Conservation (phyloP, 2,329 filamentous ascomycete species). For the Keithomyces neogunnii region DNA sequence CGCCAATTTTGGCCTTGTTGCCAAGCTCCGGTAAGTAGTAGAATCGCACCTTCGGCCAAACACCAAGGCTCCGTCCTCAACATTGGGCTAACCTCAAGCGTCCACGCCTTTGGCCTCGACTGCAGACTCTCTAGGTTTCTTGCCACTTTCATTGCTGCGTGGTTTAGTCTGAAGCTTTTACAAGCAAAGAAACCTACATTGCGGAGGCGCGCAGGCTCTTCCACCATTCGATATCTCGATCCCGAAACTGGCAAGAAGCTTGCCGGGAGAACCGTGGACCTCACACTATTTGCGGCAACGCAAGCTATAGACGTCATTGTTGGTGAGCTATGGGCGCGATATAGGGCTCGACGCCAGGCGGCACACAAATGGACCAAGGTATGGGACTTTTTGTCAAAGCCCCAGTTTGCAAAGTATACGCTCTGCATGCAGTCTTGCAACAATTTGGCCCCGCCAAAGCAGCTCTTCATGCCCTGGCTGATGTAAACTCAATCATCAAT, state of each 20-base stretch:
- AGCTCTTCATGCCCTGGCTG: not conserved
- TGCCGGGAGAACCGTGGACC: conserved; percentile 69
- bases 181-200: conserved; percentile 40
- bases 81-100: not conserved
- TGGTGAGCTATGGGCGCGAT: conserved; percentile 54
- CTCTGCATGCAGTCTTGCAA: not conserved
- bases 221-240: conserved; percentile 2
- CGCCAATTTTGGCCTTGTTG: conserved; percentile 14
- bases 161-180: conserved; percentile 47
- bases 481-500: not conserved
- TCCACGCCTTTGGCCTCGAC: not conserved
- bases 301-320: conserved; percentile 65
- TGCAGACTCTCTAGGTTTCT: conserved; percentile 47
- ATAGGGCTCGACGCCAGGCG: conserved; percentile 34
- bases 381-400: conserved; percentile 10
- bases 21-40: conserved; percentile 18
- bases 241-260: conserved; percentile 13
- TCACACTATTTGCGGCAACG: conserved; percentile 70
- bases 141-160: conserved; percentile 50
- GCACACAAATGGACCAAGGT: conserved; percentile 39
- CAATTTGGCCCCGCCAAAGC: not conserved
- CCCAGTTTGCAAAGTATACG: not conserved
- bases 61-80: not conserved
- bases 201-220: conserved; percentile 15
- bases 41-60: not conserved